Evolutionary conservation across 371 early-diverging fungal genomes (phyloP), one percentile per base, ranked within the genome.

Genomic region (Mortierella sp.): DNA sequence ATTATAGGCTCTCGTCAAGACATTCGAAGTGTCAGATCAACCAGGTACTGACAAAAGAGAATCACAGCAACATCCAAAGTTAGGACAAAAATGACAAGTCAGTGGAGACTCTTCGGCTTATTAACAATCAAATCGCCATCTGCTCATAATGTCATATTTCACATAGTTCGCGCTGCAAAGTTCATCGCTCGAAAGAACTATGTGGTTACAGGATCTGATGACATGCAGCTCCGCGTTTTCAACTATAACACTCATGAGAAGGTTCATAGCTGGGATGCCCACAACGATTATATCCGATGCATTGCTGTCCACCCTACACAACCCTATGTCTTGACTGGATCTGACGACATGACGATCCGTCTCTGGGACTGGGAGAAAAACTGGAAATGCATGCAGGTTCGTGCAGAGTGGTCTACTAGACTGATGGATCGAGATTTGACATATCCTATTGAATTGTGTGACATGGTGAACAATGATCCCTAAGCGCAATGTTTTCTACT

Each of bases 351-450:
- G 93, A 91, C 95, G 22, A 97, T 99, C 81, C 98, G 98, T 85
- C 88, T 99, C 68, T 99, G 99, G 99, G 97, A 99, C 85, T 97
- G 97, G 97, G 99, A 99, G 50, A 97, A 97, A 84, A 95, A 94
- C 73, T 99, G 99, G 97, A 96, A 92, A 78, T 95, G 97, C 85
- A 88, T 96, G 67, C 96, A 95, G 89, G 94, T 94, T 74, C 66
- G 66, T 45, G 55, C 41, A 22, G 22, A 22, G 43, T n/a, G 22
- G 21, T 43, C 10, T 43, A 43, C 15, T 43, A 15, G 43, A 15
- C 13, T 43, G 43, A 43, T 43, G 43, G 3, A 43, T 43, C 43
- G 10, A 13, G 15, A 15, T 10, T 10, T 15, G 15, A 43, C 43
- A 43, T 43, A 10, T 15, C 43, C 13, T 43, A 15, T 15, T 43